These are phyloP conservation scores for Brassica hybrid DNA, from an alignment of 441 rosid species.

Conservation along the genomic window DNA sequence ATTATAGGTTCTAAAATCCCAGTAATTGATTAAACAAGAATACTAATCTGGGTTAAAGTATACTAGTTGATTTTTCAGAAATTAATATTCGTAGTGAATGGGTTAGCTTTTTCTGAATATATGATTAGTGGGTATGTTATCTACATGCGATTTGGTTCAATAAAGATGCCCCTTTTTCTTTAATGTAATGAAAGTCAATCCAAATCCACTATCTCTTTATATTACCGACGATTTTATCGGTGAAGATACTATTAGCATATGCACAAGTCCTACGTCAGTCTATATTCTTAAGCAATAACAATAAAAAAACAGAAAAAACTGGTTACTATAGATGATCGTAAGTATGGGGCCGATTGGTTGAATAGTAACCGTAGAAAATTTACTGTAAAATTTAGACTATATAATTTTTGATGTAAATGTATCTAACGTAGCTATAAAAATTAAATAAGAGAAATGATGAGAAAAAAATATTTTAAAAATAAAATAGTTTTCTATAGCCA, in stretches of 20 bases:
- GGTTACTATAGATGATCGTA: too few species aligned
- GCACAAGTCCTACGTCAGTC: not conserved
- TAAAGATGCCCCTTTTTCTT: slow-evolving; percentile 5
- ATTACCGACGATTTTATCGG: not conserved
- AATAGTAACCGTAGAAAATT: too few species aligned
- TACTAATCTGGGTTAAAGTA: not conserved
- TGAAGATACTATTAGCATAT: not conserved
- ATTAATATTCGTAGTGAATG: not conserved
- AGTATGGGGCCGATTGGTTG: too few species aligned
- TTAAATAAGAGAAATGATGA: too few species aligned
- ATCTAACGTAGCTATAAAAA: too few species aligned
- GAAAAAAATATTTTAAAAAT: too few species aligned
- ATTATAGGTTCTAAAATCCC: too few species aligned
- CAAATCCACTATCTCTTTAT: not conserved
- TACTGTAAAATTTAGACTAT: too few species aligned
- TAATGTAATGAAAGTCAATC: not conserved
- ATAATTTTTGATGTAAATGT: too few species aligned
- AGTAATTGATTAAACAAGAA: not conserved
- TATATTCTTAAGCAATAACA: too few species aligned
- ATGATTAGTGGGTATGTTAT: slow-evolving; percentile 25
- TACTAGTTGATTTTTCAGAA: not conserved
- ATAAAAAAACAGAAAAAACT: too few species aligned
- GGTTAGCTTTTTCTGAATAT: slow-evolving; percentile 5
- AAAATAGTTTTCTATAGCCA: too few species aligned
- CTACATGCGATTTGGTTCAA: not conserved